Conservation (phyloP, 1,284 basidiomycete genomes). For the Cutaneotrichosporon sp. region DNA sequence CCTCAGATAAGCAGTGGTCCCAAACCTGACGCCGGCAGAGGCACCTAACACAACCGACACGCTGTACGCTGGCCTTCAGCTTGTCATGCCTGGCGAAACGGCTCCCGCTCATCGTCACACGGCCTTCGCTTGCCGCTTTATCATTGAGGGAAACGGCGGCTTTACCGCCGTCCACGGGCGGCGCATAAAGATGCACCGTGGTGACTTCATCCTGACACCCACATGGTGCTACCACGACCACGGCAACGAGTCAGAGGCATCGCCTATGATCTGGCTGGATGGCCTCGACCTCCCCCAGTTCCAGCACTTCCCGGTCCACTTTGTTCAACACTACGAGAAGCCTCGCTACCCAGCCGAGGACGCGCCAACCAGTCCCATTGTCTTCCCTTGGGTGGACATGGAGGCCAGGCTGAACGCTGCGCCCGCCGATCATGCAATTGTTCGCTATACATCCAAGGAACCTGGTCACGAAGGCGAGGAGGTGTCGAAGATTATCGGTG, state of each 20-base stretch:
- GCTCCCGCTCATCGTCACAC: slow-evolving; percentile 25
- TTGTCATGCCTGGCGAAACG: slow-evolving; percentile 25
- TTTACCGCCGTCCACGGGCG: slow-evolving; percentile 23
- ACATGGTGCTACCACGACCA: slow-evolving; percentile 24
- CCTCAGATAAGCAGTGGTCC: background rate
- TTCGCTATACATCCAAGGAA: slow-evolving; percentile 17
- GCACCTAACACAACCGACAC: slow-evolving; percentile 23
- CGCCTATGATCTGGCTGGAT: slow-evolving; percentile 28
- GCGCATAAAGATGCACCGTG: slow-evolving; percentile 23
- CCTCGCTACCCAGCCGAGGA: slow-evolving; percentile 24
- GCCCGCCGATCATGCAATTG: slow-evolving; percentile 1
- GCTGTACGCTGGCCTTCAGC: slow-evolving; percentile 24
- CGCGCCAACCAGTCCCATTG: slow-evolving; percentile 6
- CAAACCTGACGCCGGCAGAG: background rate
- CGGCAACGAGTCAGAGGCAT: slow-evolving; percentile 18
- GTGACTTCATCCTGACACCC: slow-evolving; percentile 26
- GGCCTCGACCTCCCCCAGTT: slow-evolving; percentile 24
- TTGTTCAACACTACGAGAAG: slow-evolving; percentile 21
- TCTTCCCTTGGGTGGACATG: slow-evolving; percentile 25
- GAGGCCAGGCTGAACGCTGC: slow-evolving; percentile 14
- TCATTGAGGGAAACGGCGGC: slow-evolving; percentile 26
- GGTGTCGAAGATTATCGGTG: slow-evolving; percentile 18
- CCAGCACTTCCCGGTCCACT: slow-evolving; percentile 24
- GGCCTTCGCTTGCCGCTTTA: slow-evolving; percentile 23
- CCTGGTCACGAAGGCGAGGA: slow-evolving; percentile 19